phyloP scores from a whole-genome alignment of 345 rosid genomes.

The Raphanus sativus region DNA sequence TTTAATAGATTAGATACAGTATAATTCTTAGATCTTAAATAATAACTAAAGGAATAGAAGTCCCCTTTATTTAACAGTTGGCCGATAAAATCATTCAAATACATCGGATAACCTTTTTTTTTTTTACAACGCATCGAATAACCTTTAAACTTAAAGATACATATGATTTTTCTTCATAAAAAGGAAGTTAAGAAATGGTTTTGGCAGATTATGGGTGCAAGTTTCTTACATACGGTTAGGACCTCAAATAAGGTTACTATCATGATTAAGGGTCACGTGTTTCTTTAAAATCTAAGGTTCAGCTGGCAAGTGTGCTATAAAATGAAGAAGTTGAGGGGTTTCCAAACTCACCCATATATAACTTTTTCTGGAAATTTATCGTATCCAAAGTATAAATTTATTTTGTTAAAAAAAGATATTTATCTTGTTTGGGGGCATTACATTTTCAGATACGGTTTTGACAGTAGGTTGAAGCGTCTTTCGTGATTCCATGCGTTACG shows the following conservation, averaged over 20 bases:
- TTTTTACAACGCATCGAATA: no score
- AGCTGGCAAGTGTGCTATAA: not conserved
- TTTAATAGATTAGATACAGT: no score
- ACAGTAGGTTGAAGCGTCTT: conserved; percentile 21
- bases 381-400: not conserved
- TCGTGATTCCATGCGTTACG: conserved; percentile 13
- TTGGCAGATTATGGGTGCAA: not conserved
- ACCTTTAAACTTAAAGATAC: not conserved
- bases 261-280: not conserved
- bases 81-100: not conserved
- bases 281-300: not conserved
- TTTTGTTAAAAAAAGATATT: not conserved
- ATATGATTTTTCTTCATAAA: not conserved
- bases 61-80: not conserved
- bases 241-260: not conserved
- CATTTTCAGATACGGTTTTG: not conserved
- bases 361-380: not conserved
- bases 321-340: not conserved
- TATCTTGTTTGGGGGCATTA: not conserved
- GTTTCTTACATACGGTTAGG: not conserved
- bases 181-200: not conserved
- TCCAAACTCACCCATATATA: not conserved
- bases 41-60: not conserved
- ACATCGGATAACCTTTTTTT: not conserved
- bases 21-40: not conserved